A percentile compares a stretch with the other conserved stretches of the same genome.
Conservation (phyloP, 352 stramenopile species). For the Globisporangium parvum region DNA sequence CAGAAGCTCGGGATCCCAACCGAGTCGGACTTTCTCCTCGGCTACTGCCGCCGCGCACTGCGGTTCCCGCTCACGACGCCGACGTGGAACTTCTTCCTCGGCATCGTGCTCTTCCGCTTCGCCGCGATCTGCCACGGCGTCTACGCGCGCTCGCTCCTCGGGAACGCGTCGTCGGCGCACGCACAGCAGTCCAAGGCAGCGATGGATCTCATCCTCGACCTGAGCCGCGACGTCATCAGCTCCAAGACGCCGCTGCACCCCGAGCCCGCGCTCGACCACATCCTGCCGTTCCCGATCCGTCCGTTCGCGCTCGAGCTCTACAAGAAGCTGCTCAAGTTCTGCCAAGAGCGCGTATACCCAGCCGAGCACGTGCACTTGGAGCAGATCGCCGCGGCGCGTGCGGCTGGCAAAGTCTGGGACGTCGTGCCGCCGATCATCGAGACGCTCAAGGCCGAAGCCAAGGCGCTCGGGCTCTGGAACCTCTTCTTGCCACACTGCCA, state of each 20-base stretch:
- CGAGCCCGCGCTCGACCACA: constrained; percentile 39
- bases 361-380: constrained; percentile 84
- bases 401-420: constrained; percentile 65
- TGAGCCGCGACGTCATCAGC: constrained; percentile 32
- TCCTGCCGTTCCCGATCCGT: constrained; percentile 69
- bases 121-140: constrained; percentile 80
- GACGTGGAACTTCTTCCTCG: constrained; percentile 76
- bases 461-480: constrained; percentile 93
- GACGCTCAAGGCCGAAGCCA: constrained; percentile 88
- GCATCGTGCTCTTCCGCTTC: constrained; percentile 68
- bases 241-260: constrained; percentile 35
- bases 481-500: constrained; percentile 87
- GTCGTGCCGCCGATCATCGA: constrained; percentile 87
- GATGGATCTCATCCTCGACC: constrained; percentile 53
- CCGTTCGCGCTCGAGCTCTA: constrained; percentile 76
- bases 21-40: constrained; percentile 47
- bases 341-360: constrained; percentile 86
- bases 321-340: constrained; percentile 84
- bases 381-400: constrained; percentile 50
- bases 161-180: constrained; percentile 80
- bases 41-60: constrained; percentile 49
- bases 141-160: constrained; percentile 57
- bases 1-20: constrained; percentile 58
- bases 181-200: constrained; percentile 56
- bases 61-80: constrained; percentile 42